Percentiles rank a stretch among this genome's conserved stretches.
Evolutionary conservation across 2,329 filamentous ascomycete genomes (phyloP).

Genomic region (Ophiostoma piceae): DNA sequence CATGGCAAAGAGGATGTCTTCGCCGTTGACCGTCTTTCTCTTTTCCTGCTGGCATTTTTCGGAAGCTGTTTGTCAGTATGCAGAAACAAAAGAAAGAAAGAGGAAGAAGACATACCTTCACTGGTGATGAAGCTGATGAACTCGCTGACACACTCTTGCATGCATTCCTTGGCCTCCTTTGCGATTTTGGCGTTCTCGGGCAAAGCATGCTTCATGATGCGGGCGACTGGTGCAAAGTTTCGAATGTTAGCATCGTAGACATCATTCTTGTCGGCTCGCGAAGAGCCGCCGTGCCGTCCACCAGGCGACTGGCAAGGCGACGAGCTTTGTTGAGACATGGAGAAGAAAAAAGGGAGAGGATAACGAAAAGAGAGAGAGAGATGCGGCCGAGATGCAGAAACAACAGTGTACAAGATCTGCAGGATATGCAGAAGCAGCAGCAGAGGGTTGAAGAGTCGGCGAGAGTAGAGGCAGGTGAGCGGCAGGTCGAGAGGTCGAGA

Average conservation of each 20-base stretch:
- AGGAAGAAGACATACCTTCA: constrained; percentile 63
- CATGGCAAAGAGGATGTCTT: constrained; percentile 98
- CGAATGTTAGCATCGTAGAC: constrained; percentile 85
- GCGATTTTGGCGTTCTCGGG: constrained; percentile 98
- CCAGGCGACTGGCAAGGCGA: constrained; percentile 46
- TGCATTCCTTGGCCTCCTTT: constrained; percentile 98
- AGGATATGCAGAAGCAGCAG: constrained; percentile 28
- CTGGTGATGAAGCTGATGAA: constrained; percentile 99
- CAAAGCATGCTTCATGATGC: constrained; percentile 97
- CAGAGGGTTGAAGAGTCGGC: not conserved
- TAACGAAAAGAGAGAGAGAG: not conserved
- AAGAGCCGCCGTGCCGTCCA: constrained; percentile 40
- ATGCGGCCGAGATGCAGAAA: not conserved
- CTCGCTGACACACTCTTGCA: constrained; percentile 99
- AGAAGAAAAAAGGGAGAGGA: constrained; percentile 19
- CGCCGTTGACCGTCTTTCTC: constrained; percentile 97
- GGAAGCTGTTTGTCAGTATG: constrained; percentile 61
- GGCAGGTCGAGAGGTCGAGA: not conserved
- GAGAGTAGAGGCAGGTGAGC: not conserved
- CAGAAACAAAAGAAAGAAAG: not conserved
- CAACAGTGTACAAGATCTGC: constrained; percentile 16
- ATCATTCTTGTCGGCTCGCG: constrained; percentile 47
- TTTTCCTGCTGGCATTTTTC: constrained; percentile 99
- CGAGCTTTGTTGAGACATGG: constrained; percentile 56
- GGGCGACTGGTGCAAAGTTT: constrained; percentile 91